Evolutionary conservation across 352 stramenopile species (phyloP).

Genomic region (Pythium angustatum): DNA sequence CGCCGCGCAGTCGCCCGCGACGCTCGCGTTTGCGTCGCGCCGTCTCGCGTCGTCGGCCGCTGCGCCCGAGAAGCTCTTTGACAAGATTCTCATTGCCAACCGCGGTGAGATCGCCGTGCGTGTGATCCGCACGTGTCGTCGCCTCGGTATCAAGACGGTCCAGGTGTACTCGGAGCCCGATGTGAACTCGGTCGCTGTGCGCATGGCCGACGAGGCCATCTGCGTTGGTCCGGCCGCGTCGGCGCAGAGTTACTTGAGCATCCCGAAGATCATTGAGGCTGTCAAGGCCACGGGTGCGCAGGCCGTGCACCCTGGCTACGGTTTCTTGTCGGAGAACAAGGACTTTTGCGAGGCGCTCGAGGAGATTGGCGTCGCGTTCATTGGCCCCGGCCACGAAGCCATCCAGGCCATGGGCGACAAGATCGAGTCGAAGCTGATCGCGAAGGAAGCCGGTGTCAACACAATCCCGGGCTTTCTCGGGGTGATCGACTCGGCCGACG

Average conservation of each 20-base stretch:
- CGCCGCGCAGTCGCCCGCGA: slow-evolving; percentile 41
- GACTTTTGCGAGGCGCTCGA: slow-evolving; percentile 75
- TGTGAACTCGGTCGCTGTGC: slow-evolving; percentile 72
- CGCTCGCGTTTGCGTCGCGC: slow-evolving; percentile 97
- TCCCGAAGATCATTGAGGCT: slow-evolving; percentile 74
- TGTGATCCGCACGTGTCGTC: slow-evolving; percentile 81
- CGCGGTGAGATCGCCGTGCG: slow-evolving; percentile 90
- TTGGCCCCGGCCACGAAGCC: slow-evolving; percentile 83
- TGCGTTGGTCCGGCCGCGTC: slow-evolving; percentile 64
- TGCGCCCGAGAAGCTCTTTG: slow-evolving; percentile 70
- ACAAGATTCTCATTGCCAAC: slow-evolving; percentile 93
- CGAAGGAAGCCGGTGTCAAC: slow-evolving; percentile 82
- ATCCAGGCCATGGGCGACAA: slow-evolving; percentile 94
- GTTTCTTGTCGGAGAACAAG: slow-evolving; percentile 90
- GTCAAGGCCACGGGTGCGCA: slow-evolving; percentile 60
- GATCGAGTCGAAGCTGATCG: slow-evolving; percentile 91
- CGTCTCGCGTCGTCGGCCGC: slow-evolving; percentile 38
- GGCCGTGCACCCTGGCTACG: slow-evolving; percentile 90
- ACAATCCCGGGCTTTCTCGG: slow-evolving; percentile 91
- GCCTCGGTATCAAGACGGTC: slow-evolving; percentile 90
- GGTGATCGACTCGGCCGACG: slow-evolving; percentile 79
- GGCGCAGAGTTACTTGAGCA: slow-evolving; percentile 79
- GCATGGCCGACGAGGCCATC: slow-evolving; percentile 72
- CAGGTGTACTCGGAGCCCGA: slow-evolving; percentile 91
- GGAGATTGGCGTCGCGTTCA: slow-evolving; percentile 90